A percentile compares a stretch with the other conserved stretches of the same genome.
Evolutionary conservation across 805 yeast species (phyloP).

Genomic region (Suhomyces pyralidae): DNA sequence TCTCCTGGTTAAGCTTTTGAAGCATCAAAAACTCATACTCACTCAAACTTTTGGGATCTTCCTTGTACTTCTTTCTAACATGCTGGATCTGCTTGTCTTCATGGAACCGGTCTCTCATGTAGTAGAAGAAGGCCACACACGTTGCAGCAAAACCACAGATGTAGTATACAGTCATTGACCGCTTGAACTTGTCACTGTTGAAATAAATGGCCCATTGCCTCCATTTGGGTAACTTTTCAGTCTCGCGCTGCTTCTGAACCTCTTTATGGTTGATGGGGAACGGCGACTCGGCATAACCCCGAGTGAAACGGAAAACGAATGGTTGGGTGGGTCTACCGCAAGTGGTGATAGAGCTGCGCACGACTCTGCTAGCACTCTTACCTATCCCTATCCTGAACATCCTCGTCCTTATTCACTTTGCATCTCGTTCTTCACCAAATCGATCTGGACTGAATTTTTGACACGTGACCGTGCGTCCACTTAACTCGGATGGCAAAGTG

Average conservation of each 20-base stretch:
- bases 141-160: constrained; percentile 58
- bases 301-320: background rate
- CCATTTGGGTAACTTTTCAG: constrained; percentile 33
- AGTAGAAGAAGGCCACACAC: constrained; percentile 56
- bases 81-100: constrained; percentile 59
- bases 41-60: constrained; percentile 37
- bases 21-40: constrained; percentile 66
- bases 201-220: constrained; percentile 40
- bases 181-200: constrained; percentile 56
- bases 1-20: constrained; percentile 56
- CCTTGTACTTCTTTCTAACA: constrained; percentile 36
- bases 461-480: background rate
- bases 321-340: background rate
- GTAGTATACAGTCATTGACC: constrained; percentile 57
- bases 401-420: background rate
- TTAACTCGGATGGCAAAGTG: constrained; percentile 5
- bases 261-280: constrained; percentile 36
- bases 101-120: constrained; percentile 62
- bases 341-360: background rate
- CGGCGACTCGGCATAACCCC: constrained; percentile 23
- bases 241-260: constrained; percentile 22
- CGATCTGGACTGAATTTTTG: background rate
- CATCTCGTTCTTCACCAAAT: background rate
- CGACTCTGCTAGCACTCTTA: background rate
- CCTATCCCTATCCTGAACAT: background rate